Base-by-base conservation (phyloP, 306 rosid species). In the Bauhinia variegata region DNA sequence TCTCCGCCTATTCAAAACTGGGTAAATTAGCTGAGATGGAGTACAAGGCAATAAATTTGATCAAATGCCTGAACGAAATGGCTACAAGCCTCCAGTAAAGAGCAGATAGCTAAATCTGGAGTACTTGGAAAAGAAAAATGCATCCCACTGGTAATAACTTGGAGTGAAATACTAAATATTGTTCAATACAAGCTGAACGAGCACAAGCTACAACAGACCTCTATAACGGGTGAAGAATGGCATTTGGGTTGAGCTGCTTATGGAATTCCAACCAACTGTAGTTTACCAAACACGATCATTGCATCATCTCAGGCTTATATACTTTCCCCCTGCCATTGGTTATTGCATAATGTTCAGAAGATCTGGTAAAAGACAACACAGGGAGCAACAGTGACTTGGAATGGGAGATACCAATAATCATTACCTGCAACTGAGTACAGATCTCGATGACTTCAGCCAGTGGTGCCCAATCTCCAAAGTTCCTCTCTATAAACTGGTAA, bases 401-500 rank as follows among this genome's bases (percentile, higher is more conserved):
- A 15, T 15, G 33, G 9, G 48, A 65, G 46, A 34, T 50, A 60
- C 43, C 19, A 46, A 72, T 10, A 67, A 72, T 4, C 41, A 7
- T 77, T 83, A 89, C 91, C 91, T 84, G 85, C 79, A 92, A 38
- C 60, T 82, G 88, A 36, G 78, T 78, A 63, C 95, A 92, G 56
- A 87, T 85, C 44, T 87, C 89, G 18, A 85, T 80, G 63, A 89
- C 86, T 92, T 92, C 98, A 68, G 89, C 82, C 34, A 70, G 4
- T 39, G 98, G 98, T 15, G 96, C 89, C 96, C 98, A 89, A 76
- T 92, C 96, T 37, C 98, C 98, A 39, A 92, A 92, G 65, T 92
- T 92, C 61, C 96, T 86, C 84, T 87, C 96, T 19, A 89, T 84
- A 76, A 92, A 92, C 85, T 89, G 91, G 71, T 89, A 92, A 44